A percentile compares a stretch with the other conserved stretches of the same genome.
These are phyloP conservation scores for Eragrostis tef DNA, from an alignment of 202 grass and related monocot genomes.

Conservation along the genomic window DNA sequence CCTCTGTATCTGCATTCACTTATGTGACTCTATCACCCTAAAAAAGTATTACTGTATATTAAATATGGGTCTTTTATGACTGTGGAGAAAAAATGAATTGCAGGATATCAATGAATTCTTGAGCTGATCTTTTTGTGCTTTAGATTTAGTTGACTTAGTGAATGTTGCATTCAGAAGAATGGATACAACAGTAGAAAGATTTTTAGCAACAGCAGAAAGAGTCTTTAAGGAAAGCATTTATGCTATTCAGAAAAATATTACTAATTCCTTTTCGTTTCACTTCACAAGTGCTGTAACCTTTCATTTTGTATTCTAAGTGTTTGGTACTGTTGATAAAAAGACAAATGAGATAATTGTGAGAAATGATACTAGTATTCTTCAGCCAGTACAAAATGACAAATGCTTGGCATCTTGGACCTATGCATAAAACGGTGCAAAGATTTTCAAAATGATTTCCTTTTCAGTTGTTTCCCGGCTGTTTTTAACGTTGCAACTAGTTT, in stretches of 20 bases:
- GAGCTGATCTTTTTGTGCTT: neutral
- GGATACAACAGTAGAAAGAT: neutral
- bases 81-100: constrained; percentile 15
- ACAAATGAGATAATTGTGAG: neutral
- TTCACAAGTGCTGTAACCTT: neutral
- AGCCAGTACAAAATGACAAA: neutral
- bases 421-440: constrained; percentile 4
- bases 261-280: neutral
- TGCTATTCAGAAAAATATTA: neutral
- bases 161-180: neutral
- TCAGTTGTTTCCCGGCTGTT: neutral
- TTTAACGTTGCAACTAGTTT: constrained; percentile 18
- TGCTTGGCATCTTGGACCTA: neutral
- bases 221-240: neutral
- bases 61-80: constrained; percentile 1
- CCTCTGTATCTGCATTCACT: neutral
- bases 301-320: neutral
- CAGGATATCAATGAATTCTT: neutral
- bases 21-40: neutral
- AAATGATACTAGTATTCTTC: neutral
- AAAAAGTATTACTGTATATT: neutral
- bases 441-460: constrained; percentile 4
- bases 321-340: constrained; percentile 13
- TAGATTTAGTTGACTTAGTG: neutral
- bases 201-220: neutral